These are phyloP conservation scores for Coniochaeta ligniaria DNA, from an alignment of 2,329 filamentous ascomycete species.

Conservation along the genomic window DNA sequence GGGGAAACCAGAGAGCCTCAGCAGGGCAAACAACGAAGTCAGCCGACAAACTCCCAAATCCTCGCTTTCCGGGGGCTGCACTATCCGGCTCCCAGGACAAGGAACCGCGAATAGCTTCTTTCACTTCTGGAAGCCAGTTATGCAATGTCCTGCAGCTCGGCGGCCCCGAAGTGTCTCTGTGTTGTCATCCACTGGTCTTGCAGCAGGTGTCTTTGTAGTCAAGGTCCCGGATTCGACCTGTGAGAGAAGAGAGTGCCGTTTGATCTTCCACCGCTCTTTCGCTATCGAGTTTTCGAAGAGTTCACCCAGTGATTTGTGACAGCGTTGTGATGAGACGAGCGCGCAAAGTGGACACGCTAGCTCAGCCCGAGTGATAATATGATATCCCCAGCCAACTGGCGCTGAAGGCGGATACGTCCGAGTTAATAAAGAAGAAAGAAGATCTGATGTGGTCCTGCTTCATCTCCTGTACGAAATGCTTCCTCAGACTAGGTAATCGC, in stretches of 20 bases:
- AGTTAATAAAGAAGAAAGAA: background rate
- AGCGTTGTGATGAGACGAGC: background rate
- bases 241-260: conserved; percentile 34
- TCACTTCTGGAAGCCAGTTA: conserved; percentile 21
- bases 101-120: background rate
- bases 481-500: background rate
- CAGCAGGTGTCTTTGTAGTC: conserved; percentile 39
- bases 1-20: background rate
- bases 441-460: background rate
- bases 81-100: background rate
- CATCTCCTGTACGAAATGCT: background rate
- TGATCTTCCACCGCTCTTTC: conserved; percentile 43
- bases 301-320: conserved; percentile 1
- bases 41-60: background rate
- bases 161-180: conserved; percentile 18
- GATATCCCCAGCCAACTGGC: background rate
- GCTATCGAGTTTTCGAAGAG: conserved; percentile 20
- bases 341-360: background rate
- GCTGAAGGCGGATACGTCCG: background rate
- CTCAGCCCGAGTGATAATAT: background rate
- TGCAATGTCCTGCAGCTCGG: conserved; percentile 30
- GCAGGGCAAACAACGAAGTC: background rate
- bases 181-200: conserved; percentile 30
- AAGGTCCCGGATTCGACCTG: conserved; percentile 41
- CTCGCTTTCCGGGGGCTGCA: background rate